These are phyloP conservation scores for Rhizopus arrhizus DNA, from an alignment of 371 early-diverging fungal genomes.

Conservation along the genomic window DNA sequence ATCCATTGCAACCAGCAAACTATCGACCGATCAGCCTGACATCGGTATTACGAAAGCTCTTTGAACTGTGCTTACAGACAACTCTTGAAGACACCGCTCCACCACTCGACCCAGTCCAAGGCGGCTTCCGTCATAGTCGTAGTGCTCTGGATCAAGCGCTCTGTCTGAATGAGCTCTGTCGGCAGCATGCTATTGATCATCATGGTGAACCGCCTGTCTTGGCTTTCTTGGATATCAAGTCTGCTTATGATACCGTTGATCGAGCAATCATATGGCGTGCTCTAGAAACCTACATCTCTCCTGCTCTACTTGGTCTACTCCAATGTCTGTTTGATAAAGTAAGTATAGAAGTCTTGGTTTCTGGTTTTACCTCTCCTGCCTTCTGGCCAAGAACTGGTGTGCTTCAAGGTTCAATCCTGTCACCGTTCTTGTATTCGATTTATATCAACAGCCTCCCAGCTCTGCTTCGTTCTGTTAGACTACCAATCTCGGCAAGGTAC, in stretches of 20 bases:
- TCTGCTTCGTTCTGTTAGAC: not conserved
- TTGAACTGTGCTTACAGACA: constrained; percentile 18
- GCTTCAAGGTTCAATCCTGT: constrained; percentile 26
- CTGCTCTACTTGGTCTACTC: constrained; percentile 8
- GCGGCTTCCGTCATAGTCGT: constrained; percentile 32
- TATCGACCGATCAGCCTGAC: constrained; percentile 28
- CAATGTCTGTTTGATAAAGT: constrained; percentile 19
- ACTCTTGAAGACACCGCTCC: constrained; percentile 9
- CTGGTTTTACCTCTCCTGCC: not conserved
- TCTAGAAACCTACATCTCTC: constrained; percentile 3
- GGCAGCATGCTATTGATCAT: constrained; percentile 6
- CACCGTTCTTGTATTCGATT: constrained; percentile 19
- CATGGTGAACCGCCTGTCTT: constrained; percentile 13
- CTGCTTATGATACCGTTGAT: constrained; percentile 27
- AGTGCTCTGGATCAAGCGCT: constrained; percentile 37
- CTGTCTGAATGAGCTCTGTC: constrained; percentile 16
- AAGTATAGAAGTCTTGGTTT: constrained; percentile 4
- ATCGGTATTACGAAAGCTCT: constrained; percentile 27
- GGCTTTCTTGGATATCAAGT: constrained; percentile 25
- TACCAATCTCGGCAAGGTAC: not conserved
- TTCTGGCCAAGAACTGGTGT: constrained; percentile 23
- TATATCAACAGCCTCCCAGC: constrained; percentile 22
- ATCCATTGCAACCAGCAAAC: constrained; percentile 16
- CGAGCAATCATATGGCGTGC: constrained; percentile 16
- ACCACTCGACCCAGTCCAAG: constrained; percentile 30